phyloP scores from a whole-genome alignment of 495 filamentous ascomycete genomes.

The Acidiella bohemica region DNA sequence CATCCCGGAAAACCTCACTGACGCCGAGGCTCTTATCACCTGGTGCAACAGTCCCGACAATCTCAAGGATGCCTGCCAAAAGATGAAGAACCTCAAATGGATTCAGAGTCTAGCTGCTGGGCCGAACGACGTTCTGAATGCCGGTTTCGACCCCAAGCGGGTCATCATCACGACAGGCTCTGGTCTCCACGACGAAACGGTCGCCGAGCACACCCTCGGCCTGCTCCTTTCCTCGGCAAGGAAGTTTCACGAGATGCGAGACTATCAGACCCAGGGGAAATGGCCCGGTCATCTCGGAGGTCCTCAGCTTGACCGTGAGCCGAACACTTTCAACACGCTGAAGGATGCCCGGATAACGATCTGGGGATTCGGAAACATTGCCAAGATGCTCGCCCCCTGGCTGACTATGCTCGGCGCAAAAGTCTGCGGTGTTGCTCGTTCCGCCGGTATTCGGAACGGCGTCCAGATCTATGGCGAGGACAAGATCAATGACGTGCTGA shows the following conservation, averaged over 20 bases:
- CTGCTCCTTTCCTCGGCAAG: conserved; percentile 39
- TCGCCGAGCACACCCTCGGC: conserved; percentile 45
- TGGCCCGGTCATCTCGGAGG: conserved; percentile 48
- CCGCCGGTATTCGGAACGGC: conserved; percentile 10
- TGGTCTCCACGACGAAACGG: conserved; percentile 45
- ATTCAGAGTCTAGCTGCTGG: conserved; percentile 49
- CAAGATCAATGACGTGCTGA: conserved; percentile 10
- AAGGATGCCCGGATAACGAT: conserved; percentile 31
- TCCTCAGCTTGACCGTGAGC: conserved; percentile 34
- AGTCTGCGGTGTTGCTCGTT: conserved; percentile 10
- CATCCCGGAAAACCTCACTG: conserved; percentile 38
- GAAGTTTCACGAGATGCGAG: conserved; percentile 45
- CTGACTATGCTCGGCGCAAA: conserved; percentile 12
- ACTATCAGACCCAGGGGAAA: conserved; percentile 37
- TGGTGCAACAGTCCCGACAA: conserved; percentile 42
- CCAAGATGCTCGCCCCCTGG: conserved; percentile 11
- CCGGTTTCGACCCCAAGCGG: conserved; percentile 38
- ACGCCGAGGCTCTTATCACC: conserved; percentile 44
- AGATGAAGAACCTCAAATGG: conserved; percentile 41
- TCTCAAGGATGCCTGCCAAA: conserved; percentile 37
- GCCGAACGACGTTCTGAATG: conserved; percentile 45
- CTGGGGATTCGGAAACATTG: conserved; percentile 20
- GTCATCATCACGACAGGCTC: conserved; percentile 42
- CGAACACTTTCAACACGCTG: conserved; percentile 37
- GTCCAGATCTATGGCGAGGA: conserved; percentile 33